These are phyloP conservation scores for Lithohypha guttulata DNA, from an alignment of 2,329 filamentous ascomycete species.

Conservation along the genomic window DNA sequence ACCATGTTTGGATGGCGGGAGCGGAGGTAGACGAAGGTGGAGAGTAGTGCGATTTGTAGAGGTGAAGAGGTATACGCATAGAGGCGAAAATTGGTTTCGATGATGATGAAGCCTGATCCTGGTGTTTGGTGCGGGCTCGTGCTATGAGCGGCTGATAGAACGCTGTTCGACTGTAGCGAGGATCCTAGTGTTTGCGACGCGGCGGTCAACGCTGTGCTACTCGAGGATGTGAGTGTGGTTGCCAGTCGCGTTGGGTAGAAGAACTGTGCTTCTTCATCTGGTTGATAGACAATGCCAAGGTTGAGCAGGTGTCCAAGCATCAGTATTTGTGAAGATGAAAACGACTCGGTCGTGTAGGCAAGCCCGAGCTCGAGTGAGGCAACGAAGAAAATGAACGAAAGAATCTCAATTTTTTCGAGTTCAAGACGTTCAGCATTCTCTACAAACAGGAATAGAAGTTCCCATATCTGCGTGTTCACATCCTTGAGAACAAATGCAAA, in stretches of 20 bases:
- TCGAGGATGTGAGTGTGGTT: conserved; percentile 77
- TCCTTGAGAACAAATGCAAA: conserved; percentile 94
- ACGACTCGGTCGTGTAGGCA: conserved; percentile 75
- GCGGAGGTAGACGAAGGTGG: conserved; percentile 75
- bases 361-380: conserved; percentile 85
- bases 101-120: conserved; percentile 67
- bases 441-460: conserved; percentile 82
- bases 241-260: conserved; percentile 90
- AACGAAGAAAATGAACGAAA: conserved; percentile 92
- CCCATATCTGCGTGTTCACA: conserved; percentile 95
- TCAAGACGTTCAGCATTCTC: conserved; percentile 64
- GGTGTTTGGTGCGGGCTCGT: conserved; percentile 24
- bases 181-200: conserved; percentile 59
- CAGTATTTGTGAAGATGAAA: conserved; percentile 69
- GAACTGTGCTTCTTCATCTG: conserved; percentile 26
- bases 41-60: conserved; percentile 85
- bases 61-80: conserved; percentile 95
- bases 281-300: conserved; percentile 77
- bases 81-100: conserved; percentile 95
- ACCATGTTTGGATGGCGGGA: conserved; percentile 93
- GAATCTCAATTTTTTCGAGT: conserved; percentile 84
- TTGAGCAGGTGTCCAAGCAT: conserved; percentile 87
- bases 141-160: conserved; percentile 1
- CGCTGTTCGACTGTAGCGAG: conserved; percentile 37
- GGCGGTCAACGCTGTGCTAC: conserved; percentile 57